A percentile compares a stretch with the other conserved stretches of the same genome.
Evolutionary conservation across 129 eudicot species (phyloP).

Genomic region (Tanacetum coccineum): DNA sequence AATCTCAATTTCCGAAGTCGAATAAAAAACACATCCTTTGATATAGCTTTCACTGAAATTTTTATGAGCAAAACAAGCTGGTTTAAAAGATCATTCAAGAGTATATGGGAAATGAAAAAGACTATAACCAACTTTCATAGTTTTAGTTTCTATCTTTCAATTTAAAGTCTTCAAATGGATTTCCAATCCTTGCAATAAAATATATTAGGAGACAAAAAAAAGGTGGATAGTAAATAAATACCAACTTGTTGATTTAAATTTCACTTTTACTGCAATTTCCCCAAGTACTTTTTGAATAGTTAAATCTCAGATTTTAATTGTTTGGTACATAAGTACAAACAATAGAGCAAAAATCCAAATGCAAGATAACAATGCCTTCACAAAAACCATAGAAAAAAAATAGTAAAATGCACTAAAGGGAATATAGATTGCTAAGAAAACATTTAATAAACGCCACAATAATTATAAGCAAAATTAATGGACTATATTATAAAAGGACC

Average conservation of each 20-base stretch:
- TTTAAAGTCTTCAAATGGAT: neutral
- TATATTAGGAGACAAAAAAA: too few relatives aligned
- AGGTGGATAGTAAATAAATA: too few relatives aligned
- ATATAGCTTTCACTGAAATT: neutral
- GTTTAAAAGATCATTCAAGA: neutral
- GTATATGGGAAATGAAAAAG: neutral
- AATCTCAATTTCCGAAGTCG: too few relatives aligned
- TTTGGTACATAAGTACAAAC: neutral
- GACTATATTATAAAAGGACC: neutral
- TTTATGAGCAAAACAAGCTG: neutral
- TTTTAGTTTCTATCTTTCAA: slow-evolving; percentile 8
- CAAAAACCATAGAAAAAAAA: too few relatives aligned
- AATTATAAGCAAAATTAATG: neutral
- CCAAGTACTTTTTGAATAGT: neutral
- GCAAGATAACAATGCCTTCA: too few relatives aligned
- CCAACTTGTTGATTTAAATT: slow-evolving; percentile 14
- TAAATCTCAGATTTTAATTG: neutral
- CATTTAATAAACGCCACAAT: neutral
- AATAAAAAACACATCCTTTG: too few relatives aligned
- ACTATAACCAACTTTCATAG: slow-evolving; percentile 9
- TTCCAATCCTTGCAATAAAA: too few relatives aligned
- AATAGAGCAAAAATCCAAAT: neutral
- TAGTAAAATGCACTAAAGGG: too few relatives aligned
- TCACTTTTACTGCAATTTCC: neutral
- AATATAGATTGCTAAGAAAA: neutral